These are phyloP conservation scores for Aspergillus sclerotialis DNA, from an alignment of 2,329 filamentous ascomycete genomes.

Conservation along the genomic window DNA sequence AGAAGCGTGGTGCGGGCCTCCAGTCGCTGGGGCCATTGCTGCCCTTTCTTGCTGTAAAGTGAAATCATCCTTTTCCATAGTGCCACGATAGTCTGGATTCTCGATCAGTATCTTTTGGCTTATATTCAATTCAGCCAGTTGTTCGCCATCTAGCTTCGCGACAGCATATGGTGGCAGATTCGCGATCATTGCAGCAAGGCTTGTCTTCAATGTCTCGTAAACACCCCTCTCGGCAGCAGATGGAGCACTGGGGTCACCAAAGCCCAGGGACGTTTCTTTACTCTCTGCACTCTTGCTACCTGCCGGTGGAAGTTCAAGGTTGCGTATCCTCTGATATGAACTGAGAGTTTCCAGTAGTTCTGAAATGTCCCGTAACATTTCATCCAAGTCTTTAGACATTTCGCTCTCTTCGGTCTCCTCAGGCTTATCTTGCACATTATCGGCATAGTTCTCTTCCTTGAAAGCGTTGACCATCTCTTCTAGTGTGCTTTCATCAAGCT, in stretches of 20 bases:
- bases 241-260: slow-evolving; percentile 44
- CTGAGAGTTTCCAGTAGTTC: slow-evolving; percentile 55
- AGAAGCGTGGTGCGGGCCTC: slow-evolving; percentile 23
- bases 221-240: slow-evolving; percentile 50
- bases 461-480: slow-evolving; percentile 38
- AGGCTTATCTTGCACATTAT: slow-evolving; percentile 14
- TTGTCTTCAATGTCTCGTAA: slow-evolving; percentile 69
- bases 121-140: slow-evolving; percentile 74
- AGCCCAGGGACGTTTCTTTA: slow-evolving; percentile 16
- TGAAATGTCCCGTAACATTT: slow-evolving; percentile 51
- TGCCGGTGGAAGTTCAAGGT: slow-evolving; percentile 30
- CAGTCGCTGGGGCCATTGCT: slow-evolving; percentile 23
- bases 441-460: slow-evolving; percentile 27
- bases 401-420: slow-evolving; percentile 21
- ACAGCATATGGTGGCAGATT: slow-evolving; percentile 77
- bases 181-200: slow-evolving; percentile 66
- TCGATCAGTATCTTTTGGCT: slow-evolving; percentile 71
- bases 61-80: slow-evolving; percentile 75
- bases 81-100: slow-evolving; percentile 65
- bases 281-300: slow-evolving; percentile 25
- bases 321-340: slow-evolving; percentile 57
- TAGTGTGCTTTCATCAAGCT: slow-evolving; percentile 33
- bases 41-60: slow-evolving; percentile 44
- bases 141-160: slow-evolving; percentile 77
- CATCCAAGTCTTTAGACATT: slow-evolving; percentile 41